Base-by-base conservation (phyloP, 495 filamentous ascomycete species). In the Xylaria intraflava region DNA sequence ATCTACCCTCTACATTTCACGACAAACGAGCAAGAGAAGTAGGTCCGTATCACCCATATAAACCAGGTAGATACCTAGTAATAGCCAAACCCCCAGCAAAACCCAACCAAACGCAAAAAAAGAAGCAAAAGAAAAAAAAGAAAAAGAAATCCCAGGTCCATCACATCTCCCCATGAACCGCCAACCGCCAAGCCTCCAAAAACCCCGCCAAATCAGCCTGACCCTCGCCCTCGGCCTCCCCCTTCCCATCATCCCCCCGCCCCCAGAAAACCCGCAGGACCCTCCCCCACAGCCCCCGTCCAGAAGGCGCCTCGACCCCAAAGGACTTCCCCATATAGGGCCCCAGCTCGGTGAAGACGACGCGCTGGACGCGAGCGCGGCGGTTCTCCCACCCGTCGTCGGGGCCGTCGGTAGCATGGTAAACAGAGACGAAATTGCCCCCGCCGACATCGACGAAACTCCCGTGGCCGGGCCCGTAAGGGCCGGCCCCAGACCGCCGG, bases 371-470 rank as follows among this genome's bases (percentile, higher is more conserved):
- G 43, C 65, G 55, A 4, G 65, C 65, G 14, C 48, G 38, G 1
- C 65, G 49, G 29, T 67, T 59, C 14, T 58, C 55, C 65, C 65
- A 67, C 9, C 65, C 65, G 49, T 65, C 62, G 11, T 58, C 56
- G 17, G 62, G 57, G 8, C 26, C 53, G 10, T 67, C 65, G 1
- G 65, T 67, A 6, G 65, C 65, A 22, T 67, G 65, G 31, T 67
- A 67, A 3, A 67, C 49, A 12, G 62, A 58, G 1, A 67, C 53
- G n/a, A 65, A 53, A 27, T 67, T 29, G 1, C 49, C 53, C 10
- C 29, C 60, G 3, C 43, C 52, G 1, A 67, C 3, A 3, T 46
- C 43, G 2, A 67, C 17, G 11, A 67, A 67, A 0, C 56, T 65
- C 1, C 65, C 65, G 22, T 67, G 65, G 0, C 65, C 65, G 0